These are phyloP conservation scores for Plasmodium relictum DNA, from an alignment of 169 alveolate genomes.

Conservation along the genomic window DNA sequence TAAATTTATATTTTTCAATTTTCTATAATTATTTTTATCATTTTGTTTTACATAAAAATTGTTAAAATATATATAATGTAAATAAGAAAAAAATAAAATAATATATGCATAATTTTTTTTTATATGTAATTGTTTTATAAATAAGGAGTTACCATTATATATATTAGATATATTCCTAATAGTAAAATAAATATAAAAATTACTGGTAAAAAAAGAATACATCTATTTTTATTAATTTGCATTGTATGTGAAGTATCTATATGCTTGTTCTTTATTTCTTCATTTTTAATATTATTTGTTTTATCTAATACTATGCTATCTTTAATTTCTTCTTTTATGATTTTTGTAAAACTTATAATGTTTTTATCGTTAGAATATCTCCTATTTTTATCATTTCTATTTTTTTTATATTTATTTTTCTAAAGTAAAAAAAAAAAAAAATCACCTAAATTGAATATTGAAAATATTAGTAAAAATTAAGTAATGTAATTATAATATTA, in stretches of 20 bases:
- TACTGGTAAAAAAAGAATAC: slow-evolving; percentile 53
- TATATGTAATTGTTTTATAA: too few relatives aligned
- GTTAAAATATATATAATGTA: too few relatives aligned
- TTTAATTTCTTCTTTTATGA: slow-evolving; percentile 12
- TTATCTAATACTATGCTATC: not conserved
- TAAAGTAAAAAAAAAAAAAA: not conserved
- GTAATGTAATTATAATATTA: not conserved
- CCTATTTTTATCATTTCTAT: slow-evolving; percentile 17
- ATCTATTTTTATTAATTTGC: slow-evolving; percentile 46
- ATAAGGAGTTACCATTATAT: slow-evolving; percentile 76
- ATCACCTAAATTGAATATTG: not conserved
- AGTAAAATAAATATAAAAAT: slow-evolving; percentile 55
- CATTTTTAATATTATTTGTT: slow-evolving; percentile 10
- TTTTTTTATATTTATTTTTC: slow-evolving; percentile 52
- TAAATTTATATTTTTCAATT: too few relatives aligned
- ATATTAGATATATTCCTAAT: slow-evolving; percentile 58
- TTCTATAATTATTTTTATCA: too few relatives aligned
- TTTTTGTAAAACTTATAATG: slow-evolving; percentile 20
- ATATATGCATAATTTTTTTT: too few relatives aligned
- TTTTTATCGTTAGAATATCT: slow-evolving; percentile 39
- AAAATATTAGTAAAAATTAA: not conserved
- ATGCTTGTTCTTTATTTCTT: not conserved
- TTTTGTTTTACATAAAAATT: too few relatives aligned
- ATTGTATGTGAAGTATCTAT: not conserved
- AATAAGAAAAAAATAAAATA: too few relatives aligned